Conservation (phyloP, 768 basidiomycete species). For the Pleurotus tuoliensis region DNA sequence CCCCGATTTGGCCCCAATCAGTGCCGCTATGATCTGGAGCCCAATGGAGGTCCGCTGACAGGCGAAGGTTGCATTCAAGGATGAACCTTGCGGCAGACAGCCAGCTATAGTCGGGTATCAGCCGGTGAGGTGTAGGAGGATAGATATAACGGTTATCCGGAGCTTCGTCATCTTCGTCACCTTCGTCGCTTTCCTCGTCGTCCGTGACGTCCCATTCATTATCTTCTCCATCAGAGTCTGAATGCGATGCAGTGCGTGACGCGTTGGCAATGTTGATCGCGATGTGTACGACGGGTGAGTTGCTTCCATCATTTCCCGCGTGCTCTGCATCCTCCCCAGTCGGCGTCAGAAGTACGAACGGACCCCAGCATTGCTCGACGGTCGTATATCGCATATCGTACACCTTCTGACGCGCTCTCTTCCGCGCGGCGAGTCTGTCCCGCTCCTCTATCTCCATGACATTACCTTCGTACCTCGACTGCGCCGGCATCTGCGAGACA, state of each 20-base stretch:
- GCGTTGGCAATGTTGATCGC: slow-evolving; percentile 7
- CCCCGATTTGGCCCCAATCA: slow-evolving; percentile 12
- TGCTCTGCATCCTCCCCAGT: neutral
- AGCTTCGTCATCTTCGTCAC: slow-evolving; percentile 7
- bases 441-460: slow-evolving; percentile 1
- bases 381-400: slow-evolving; percentile 32
- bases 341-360: slow-evolving; percentile 24
- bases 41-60: slow-evolving; percentile 19
- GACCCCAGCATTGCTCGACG: slow-evolving; percentile 29
- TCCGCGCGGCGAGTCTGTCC: slow-evolving; percentile 18
- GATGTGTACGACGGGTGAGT: slow-evolving; percentile 11
- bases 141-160: slow-evolving; percentile 8
- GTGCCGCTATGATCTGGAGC: slow-evolving; percentile 12
- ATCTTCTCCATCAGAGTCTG: slow-evolving; percentile 9
- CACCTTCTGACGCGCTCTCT: slow-evolving; percentile 28
- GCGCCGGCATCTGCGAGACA: neutral
- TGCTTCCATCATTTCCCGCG: neutral
- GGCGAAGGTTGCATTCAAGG: slow-evolving; percentile 48
- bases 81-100: slow-evolving; percentile 47
- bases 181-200: slow-evolving; percentile 15
- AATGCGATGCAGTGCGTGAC: neutral
- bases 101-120: slow-evolving; percentile 47
- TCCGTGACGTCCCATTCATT: slow-evolving; percentile 12
- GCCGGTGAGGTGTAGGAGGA: slow-evolving; percentile 23
- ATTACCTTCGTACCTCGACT: slow-evolving; percentile 10